Evolutionary conservation across 306 rosid genomes (phyloP).

Genomic region (Ziziphus jujuba): DNA sequence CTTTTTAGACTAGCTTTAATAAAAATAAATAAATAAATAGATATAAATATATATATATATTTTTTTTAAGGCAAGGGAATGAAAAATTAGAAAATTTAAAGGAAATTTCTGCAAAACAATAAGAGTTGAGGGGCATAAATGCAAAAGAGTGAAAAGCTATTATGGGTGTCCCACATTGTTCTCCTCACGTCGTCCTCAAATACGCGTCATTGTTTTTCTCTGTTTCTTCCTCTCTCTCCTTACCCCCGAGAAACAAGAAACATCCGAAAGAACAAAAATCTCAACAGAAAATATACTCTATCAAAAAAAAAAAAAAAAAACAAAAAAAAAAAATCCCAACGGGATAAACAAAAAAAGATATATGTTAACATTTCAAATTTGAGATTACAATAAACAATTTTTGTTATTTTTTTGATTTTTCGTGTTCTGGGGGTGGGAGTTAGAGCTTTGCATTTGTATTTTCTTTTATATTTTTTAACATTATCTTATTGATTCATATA

Average conservation of each 20-base stretch:
- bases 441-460: not conserved
- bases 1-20: no score
- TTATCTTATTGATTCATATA: not conserved
- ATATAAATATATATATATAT: no score
- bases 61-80: no score
- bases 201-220: constrained; percentile 24
- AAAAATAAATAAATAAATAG: no score
- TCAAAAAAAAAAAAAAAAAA: not conserved
- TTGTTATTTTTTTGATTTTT: not conserved
- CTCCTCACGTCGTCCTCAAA: constrained; percentile 47
- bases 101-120: no score
- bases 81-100: no score
- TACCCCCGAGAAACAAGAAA: constrained; percentile 34
- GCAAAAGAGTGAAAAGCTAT: not conserved
- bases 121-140: no score
- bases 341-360: not conserved
- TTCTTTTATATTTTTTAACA: no score
- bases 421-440: constrained; percentile 5
- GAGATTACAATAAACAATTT: not conserved
- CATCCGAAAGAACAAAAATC: constrained; percentile 28
- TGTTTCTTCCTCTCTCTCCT: constrained; percentile 44
- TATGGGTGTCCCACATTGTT: constrained; percentile 44
- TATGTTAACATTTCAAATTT: not conserved
- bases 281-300: constrained; percentile 7
- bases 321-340: constrained; percentile 6